These are phyloP conservation scores for Thalia dealbata DNA, from an alignment of 176 grass and related monocot genomes.

Conservation along the genomic window DNA sequence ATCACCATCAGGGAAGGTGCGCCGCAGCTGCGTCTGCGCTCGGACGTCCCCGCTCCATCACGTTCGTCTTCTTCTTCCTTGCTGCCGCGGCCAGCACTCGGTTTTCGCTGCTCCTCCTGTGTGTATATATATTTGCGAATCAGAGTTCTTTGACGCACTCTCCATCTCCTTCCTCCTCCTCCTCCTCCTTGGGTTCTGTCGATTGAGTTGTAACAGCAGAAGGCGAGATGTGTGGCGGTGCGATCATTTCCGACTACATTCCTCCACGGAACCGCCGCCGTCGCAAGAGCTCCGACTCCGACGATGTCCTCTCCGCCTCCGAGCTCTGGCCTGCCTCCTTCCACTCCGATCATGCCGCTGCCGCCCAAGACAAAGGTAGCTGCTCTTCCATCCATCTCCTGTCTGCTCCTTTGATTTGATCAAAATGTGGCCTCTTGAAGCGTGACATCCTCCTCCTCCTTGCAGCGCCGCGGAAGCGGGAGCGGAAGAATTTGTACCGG, in stretches of 20 bases:
- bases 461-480: constrained; percentile 27
- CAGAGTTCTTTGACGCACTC: no score
- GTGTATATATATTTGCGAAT: no score
- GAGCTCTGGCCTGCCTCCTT: neutral
- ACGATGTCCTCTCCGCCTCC: neutral
- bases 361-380: neutral
- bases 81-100: no score
- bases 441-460: neutral
- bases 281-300: neutral
- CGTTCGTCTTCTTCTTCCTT: no score
- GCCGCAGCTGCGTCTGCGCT: no score
- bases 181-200: no score
- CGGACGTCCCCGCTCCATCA: no score
- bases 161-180: no score
- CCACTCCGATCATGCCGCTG: neutral
- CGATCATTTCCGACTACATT: constrained; percentile 6
- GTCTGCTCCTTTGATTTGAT: neutral
- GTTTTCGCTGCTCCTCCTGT: no score
- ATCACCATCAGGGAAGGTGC: no score
- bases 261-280: neutral
- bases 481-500: constrained; percentile 64
- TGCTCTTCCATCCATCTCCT: neutral
- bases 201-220: neutral
- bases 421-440: neutral
- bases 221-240: constrained; percentile 7